Conservation (phyloP, 2,329 filamentous ascomycete genomes). For the Penicillium janthinellum region DNA sequence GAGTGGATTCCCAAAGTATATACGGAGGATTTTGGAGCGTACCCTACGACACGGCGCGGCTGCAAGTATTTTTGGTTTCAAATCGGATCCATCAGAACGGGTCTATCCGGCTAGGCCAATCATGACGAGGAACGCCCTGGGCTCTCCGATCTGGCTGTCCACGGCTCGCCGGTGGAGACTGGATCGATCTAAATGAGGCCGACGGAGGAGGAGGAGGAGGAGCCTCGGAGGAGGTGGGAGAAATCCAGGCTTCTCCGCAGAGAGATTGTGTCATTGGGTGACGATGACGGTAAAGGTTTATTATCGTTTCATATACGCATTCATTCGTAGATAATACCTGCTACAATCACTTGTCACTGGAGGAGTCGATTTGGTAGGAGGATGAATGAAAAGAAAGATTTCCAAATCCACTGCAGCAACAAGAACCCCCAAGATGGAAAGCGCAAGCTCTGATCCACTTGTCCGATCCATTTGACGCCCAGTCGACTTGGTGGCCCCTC, state of each 20-base stretch:
- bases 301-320: neutral
- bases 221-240: neutral
- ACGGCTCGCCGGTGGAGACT: conserved; percentile 24
- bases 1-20: conserved; percentile 20
- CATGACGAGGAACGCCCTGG: conserved; percentile 12
- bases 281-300: neutral
- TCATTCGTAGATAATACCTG: too few relatives aligned
- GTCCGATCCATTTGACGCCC: neutral
- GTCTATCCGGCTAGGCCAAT: conserved; percentile 31
- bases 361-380: too few relatives aligned
- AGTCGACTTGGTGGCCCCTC: neutral
- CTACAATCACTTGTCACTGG: too few relatives aligned
- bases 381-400: too few relatives aligned
- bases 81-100: conserved; percentile 32
- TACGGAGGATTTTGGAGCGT: conserved; percentile 14
- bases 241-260: neutral
- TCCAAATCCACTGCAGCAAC: too few relatives aligned
- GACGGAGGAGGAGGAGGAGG: neutral
- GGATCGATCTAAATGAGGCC: conserved; percentile 24
- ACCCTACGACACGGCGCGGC: neutral
- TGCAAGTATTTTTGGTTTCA: conserved; percentile 14
- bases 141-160: conserved; percentile 24
- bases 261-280: neutral
- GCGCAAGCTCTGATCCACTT: neutral
- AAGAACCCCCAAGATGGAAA: neutral